phyloP scores from a whole-genome alignment of 2,329 filamentous ascomycete species.

The Bipolaris oryzae region DNA sequence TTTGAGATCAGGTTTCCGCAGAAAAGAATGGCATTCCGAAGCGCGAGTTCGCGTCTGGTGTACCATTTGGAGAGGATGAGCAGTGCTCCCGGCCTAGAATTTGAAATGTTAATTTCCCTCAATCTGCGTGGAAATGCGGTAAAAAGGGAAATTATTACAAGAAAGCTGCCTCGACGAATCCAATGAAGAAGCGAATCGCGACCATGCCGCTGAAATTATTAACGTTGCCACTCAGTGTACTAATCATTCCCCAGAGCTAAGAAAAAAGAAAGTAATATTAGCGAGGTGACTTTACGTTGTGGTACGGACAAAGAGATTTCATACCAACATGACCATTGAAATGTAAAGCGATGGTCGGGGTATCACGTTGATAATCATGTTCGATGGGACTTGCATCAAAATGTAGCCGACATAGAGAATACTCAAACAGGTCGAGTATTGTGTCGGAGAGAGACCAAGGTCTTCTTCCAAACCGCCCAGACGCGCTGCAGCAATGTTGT shows the following conservation, averaged over 20 bases:
- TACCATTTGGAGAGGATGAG: constrained; percentile 71
- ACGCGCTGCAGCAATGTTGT: constrained; percentile 46
- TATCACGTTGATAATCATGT: constrained; percentile 53
- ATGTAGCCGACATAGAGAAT: constrained; percentile 36
- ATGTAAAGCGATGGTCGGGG: constrained; percentile 46
- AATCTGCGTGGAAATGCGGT: not conserved
- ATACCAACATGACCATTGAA: constrained; percentile 41
- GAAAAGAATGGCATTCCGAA: constrained; percentile 50
- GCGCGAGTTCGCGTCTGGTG: constrained; percentile 58
- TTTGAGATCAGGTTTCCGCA: constrained; percentile 53
- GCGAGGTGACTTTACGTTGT: not conserved
- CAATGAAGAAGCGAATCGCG: constrained; percentile 46
- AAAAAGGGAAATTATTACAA: constrained; percentile 35
- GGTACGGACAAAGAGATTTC: not conserved
- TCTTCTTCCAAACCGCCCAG: constrained; percentile 43
- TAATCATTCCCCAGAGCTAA: constrained; percentile 48
- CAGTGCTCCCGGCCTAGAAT: constrained; percentile 60
- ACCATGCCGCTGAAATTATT: constrained; percentile 48
- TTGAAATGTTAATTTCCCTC: not conserved
- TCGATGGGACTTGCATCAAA: constrained; percentile 47
- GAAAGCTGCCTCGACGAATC: constrained; percentile 55
- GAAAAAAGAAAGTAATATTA: not conserved
- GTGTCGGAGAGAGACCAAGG: constrained; percentile 35
- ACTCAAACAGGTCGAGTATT: constrained; percentile 44
- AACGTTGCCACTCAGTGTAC: constrained; percentile 41